Evolutionary conservation across 371 early-diverging fungal genomes (phyloP), one percentile per base, ranked within the genome.

Genomic region (Apophysomyces sp.): DNA sequence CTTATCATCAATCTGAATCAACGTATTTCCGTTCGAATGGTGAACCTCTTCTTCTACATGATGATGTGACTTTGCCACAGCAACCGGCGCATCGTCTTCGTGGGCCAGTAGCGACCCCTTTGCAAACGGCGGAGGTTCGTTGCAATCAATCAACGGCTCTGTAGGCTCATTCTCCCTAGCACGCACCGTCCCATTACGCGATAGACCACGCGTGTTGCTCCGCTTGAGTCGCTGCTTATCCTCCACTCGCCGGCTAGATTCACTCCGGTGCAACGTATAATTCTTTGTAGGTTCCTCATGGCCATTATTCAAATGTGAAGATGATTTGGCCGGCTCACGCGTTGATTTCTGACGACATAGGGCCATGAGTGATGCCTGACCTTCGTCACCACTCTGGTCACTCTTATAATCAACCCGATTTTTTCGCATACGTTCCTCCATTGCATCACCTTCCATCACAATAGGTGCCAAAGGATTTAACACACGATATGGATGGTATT

Each of bases 1-100:
- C 12, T 68, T 63, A 37, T 81, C 75, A 15, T 81, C 73, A 8
- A 81, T 57, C 16, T 78, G 77, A 32, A 81, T 71, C 27, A 81
- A 55, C 3, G 78, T 72, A 21, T 63, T 68, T n/a, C 51, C 39
- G 4, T 15, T 28, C 16, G 24, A 55, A 28, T 56, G 31, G 16
- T 18, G n/a, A 13, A 18, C 9, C 21, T 36, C 40, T 13, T 55
- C 66, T 30, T 57, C 62, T 9, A 28, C 12, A 31, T 11, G 61
- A 37, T n/a, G 52, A 24, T 41, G 30, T n/a, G 26, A 41, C 9
- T 21, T 26, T 27, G n/a, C 3, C 11, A 29, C 44, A 29, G 11
- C 30, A 31, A 37, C 21, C n/a, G 27, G 55, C 24, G 51, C 27
- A 44, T 24, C 41, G 41, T 64, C 65, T 36, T 66, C 75, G 44